Evolutionary conservation across 1,284 basidiomycete species (phyloP), one percentile per base, ranked within the genome.

Genomic region (Tilletia indica): DNA sequence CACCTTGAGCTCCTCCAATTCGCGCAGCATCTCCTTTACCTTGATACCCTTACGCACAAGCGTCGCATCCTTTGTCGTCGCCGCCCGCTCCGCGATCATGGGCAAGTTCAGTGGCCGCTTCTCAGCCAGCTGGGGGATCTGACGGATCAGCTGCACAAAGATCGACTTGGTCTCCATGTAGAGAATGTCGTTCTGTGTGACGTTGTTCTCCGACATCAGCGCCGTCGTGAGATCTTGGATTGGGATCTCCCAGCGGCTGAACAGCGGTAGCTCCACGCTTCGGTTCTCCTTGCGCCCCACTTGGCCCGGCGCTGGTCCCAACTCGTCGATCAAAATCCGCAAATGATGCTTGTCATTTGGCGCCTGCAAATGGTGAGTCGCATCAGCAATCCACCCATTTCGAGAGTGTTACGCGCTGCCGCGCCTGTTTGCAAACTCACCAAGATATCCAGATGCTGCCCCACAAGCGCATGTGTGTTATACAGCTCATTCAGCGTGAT

Each of bases 401-500:
- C 36, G 16, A 21, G 14, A 38, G 38, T 9, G 6, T 38, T 61
- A 36, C 48, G 56, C 5, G 45, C 36, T 45, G 42, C 42, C 5
- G 36, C 51, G 47, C 67, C 12, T 1, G 5, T 3, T 87, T 92
- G n/a, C n/a, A n/a, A n/a, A 80, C 84, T 95, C 94, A 61, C 58
- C 82, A 99, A 87, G 1, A 91, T 91, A 85, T 98, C 96, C 77
- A 98, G 90, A 85, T 99, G 96, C 83, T 98, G 95, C 71, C 92
- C 87, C 74, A 99, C 91, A 81, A 98, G 87, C 45, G 94, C 92
- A 85, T 99, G 96, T 2, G 95, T 98, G 86, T 97, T 97, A 86
- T 97, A 98, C 87, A 99, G 84, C 87, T 99, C 97, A 85, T 99
- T 99, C 85, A 98, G 87, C n/a, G 97, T 98, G n/a, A n/a, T n/a